A percentile compares a stretch with the other conserved stretches of the same genome.
Conservation (phyloP, 106 monocot genomes). For the Phalaenopsis equestris region DNA sequence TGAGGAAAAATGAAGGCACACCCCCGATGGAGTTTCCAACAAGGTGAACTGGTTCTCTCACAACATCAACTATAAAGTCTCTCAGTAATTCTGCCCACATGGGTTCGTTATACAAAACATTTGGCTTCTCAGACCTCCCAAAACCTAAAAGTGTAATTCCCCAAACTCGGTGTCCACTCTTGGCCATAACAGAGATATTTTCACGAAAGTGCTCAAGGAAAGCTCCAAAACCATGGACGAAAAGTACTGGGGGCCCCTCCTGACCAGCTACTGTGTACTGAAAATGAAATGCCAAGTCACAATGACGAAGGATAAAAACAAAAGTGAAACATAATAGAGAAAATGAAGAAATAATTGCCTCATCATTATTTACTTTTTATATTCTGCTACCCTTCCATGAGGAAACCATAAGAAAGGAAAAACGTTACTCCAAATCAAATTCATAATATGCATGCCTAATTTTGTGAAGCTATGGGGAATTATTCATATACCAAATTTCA, state of each 20-base stretch:
- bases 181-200: conserved; percentile 67
- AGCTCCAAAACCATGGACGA: conserved; percentile 97
- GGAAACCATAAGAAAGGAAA: neutral
- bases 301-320: neutral
- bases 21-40: conserved; percentile 98
- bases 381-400: neutral
- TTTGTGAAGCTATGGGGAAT: neutral
- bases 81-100: conserved; percentile 89
- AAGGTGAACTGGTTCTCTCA: conserved; percentile 79
- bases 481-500: neutral
- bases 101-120: conserved; percentile 61
- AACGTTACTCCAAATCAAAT: neutral
- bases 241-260: conserved; percentile 74
- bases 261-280: conserved; percentile 78
- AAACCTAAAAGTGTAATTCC: conserved; percentile 91
- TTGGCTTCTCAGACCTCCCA: conserved; percentile 95
- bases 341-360: neutral
- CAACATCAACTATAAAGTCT: conserved; percentile 87
- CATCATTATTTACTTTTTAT: neutral
- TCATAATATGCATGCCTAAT: neutral
- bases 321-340: neutral
- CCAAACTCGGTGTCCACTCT: conserved; percentile 74
- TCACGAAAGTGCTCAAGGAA: conserved; percentile 88
- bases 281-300: neutral
- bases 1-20: conserved; percentile 13